Conservation (phyloP, 192 early-diverging fungal species). For the Umbelopsis vinacea region DNA sequence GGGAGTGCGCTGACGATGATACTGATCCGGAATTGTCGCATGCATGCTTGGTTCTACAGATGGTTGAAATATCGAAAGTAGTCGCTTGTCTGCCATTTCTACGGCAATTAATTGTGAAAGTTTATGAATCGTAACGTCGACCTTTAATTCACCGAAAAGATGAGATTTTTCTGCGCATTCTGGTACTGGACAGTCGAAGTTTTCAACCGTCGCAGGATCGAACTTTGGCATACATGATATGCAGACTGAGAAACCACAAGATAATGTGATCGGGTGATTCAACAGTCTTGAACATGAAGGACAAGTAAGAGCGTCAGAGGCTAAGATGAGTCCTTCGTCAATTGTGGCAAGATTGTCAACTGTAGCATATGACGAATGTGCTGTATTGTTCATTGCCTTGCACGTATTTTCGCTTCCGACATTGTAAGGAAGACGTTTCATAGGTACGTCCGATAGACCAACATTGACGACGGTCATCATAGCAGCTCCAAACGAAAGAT, state of each 20-base stretch:
- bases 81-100: not conserved
- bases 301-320: not conserved
- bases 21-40: constrained; percentile 32
- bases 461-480: not conserved
- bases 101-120: not conserved
- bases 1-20: constrained; percentile 22
- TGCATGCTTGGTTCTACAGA: not conserved
- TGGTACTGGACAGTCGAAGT: constrained; percentile 37
- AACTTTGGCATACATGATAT: constrained; percentile 34
- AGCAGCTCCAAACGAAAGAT: not conserved
- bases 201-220: constrained; percentile 29
- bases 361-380: not conserved
- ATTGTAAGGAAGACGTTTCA: not conserved
- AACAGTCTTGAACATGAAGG: constrained; percentile 20
- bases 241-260: constrained; percentile 50
- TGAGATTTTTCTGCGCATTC: constrained; percentile 18
- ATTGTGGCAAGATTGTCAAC: not conserved
- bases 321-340: not conserved
- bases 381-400: not conserved
- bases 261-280: constrained; percentile 41
- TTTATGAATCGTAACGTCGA: constrained; percentile 23
- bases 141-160: constrained; percentile 24
- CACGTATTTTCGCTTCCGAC: not conserved
- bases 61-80: not conserved
- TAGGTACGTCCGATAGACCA: not conserved